phyloP scores from a whole-genome alignment of 2,329 filamentous ascomycete species.

The Arthrobotrys conoides region DNA sequence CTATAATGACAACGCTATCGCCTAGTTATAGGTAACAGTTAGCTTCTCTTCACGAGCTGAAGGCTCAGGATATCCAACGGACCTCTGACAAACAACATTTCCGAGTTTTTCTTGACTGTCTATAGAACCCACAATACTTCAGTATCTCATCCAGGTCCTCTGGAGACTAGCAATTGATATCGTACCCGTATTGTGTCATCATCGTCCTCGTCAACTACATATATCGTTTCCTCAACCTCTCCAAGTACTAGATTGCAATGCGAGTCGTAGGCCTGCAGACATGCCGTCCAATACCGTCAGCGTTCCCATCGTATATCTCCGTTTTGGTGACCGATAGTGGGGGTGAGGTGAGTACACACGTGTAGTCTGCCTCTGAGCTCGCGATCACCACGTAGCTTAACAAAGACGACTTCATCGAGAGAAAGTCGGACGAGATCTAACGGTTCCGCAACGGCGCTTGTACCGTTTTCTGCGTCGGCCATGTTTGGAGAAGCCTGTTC shows the following conservation, averaged over 20 bases:
- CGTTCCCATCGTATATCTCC: neutral
- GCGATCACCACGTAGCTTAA: constrained; percentile 94
- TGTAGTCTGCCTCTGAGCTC: constrained; percentile 96
- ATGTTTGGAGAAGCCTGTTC: constrained; percentile 69
- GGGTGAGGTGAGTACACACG: constrained; percentile 73
- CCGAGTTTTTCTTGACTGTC: constrained; percentile 96
- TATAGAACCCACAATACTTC: constrained; percentile 66
- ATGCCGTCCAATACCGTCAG: constrained; percentile 18
- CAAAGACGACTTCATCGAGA: constrained; percentile 95
- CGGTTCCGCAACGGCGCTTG: constrained; percentile 84
- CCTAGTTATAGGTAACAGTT: constrained; percentile 69
- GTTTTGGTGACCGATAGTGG: constrained; percentile 1
- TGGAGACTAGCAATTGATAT: constrained; percentile 11
- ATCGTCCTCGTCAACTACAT: constrained; percentile 85
- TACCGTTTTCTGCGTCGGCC: constrained; percentile 82
- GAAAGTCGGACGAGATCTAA: constrained; percentile 95
- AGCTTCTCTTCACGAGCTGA: constrained; percentile 21
- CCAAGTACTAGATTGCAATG: constrained; percentile 97
- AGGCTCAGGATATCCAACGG: constrained; percentile 65
- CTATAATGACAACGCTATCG: constrained; percentile 81
- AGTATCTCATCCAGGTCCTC: neutral
- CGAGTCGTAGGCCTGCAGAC: constrained; percentile 89
- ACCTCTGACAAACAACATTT: constrained; percentile 99
- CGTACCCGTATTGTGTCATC: constrained; percentile 80
- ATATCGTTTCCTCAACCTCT: constrained; percentile 97